These are phyloP conservation scores for Phaffia tasmanica DNA, from an alignment of 768 basidiomycete genomes.

Conservation along the genomic window DNA sequence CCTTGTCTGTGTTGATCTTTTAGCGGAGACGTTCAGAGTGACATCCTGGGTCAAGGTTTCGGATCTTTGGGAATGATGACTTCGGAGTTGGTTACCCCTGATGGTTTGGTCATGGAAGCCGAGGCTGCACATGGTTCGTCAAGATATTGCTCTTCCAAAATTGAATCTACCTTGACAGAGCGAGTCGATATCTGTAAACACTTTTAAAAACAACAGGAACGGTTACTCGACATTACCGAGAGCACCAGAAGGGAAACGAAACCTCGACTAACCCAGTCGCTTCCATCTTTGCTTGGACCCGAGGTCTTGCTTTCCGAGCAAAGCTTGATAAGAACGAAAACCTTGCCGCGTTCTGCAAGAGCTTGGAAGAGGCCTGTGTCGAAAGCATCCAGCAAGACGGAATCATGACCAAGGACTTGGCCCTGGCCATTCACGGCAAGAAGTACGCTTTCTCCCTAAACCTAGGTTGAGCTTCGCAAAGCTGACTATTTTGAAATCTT, in stretches of 20 bases:
- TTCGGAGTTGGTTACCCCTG: conserved; percentile 72
- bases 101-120: conserved; percentile 80
- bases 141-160: conserved; percentile 21
- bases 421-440: conserved; percentile 85
- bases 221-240: conserved; percentile 92
- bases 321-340: conserved; percentile 75
- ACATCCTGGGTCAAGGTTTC: conserved; percentile 95
- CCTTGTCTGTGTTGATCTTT: not conserved
- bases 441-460: conserved; percentile 32
- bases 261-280: conserved; percentile 98
- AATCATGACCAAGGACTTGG: conserved; percentile 95
- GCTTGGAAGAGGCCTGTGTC: conserved; percentile 75
- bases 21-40: conserved; percentile 50
- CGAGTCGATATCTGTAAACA: not conserved
- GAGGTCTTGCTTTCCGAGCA: conserved; percentile 71
- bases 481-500: not conserved
- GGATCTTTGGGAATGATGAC: conserved; percentile 98
- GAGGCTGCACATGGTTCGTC: conserved; percentile 82
- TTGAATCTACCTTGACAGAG: no score
- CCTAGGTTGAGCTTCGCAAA: not conserved
- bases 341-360: conserved; percentile 60
- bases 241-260: conserved; percentile 88
- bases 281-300: conserved; percentile 97
- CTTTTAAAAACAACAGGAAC: conserved; percentile 44
- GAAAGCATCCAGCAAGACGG: conserved; percentile 84